Conservation (phyloP, 208 protist species). For the Giardia duodenalis region DNA sequence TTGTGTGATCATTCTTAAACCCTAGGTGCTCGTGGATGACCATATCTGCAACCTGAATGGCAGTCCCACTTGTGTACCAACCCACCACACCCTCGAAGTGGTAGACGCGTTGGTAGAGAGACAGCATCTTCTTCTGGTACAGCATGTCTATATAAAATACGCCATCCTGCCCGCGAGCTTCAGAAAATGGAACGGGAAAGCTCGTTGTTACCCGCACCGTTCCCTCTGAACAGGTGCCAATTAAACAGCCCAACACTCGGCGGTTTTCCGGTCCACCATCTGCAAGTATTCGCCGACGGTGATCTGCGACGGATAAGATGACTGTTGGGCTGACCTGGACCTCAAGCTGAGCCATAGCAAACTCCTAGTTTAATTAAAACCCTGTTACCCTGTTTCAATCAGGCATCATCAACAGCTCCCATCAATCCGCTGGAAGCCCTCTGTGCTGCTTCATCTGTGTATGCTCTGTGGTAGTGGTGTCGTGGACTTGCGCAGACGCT, state of each 20-base stretch:
- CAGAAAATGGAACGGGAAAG: neutral
- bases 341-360: too few relatives aligned
- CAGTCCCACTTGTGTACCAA: neutral
- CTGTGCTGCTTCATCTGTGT: too few relatives aligned
- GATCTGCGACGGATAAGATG: neutral
- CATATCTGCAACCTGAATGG: neutral
- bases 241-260: neutral
- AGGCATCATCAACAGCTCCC: too few relatives aligned
- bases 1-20: neutral
- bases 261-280: neutral
- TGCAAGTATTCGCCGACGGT: neutral
- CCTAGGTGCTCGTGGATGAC: neutral
- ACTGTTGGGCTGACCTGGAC: neutral
- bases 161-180: neutral
- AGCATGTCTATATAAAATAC: neutral
- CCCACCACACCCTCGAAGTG: neutral
- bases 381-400: too few relatives aligned
- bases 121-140: neutral
- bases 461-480: too few relatives aligned
- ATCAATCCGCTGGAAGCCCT: too few relatives aligned
- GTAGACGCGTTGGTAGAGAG: neutral
- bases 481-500: too few relatives aligned
- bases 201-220: neutral
- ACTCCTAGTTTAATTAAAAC: too few relatives aligned
- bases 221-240: neutral